phyloP scores from a whole-genome alignment of 73 alveolate genomes.

The Symbiodinium natans region DNA sequence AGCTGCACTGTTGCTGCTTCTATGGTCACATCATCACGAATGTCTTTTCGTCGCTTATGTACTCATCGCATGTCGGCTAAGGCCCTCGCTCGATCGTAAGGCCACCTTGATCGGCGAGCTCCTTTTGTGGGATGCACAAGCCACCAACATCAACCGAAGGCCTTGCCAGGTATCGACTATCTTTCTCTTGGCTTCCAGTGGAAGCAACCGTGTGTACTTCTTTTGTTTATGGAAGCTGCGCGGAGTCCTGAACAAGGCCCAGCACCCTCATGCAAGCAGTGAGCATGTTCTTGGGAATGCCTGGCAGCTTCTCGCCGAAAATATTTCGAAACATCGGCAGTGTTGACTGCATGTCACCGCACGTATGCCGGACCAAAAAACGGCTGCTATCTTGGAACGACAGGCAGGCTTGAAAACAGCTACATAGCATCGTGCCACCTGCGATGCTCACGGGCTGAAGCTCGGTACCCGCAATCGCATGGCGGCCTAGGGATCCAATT shows the following conservation, averaged over 20 bases:
- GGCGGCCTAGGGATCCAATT: slow-evolving; percentile 33
- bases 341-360: too few relatives aligned
- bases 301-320: neutral
- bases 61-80: neutral
- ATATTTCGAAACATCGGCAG: too few relatives aligned
- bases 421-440: too few relatives aligned
- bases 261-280: slow-evolving; percentile 52
- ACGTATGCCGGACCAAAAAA: too few relatives aligned
- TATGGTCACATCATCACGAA: too few relatives aligned
- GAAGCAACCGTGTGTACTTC: neutral
- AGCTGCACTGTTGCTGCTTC: too few relatives aligned
- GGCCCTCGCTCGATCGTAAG: slow-evolving; percentile 81
- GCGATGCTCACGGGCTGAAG: slow-evolving; percentile 89
- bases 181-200: neutral
- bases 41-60: too few relatives aligned
- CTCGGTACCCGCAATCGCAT: slow-evolving; percentile 54
- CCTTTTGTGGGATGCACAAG: slow-evolving; percentile 20
- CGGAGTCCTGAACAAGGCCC: slow-evolving; percentile 37
- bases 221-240: neutral
- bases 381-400: too few relatives aligned
- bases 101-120: slow-evolving; percentile 69
- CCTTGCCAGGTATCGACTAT: too few relatives aligned
- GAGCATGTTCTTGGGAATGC: slow-evolving; percentile 77
- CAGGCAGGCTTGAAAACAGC: too few relatives aligned
- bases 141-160: too few relatives aligned